phyloP scores from a whole-genome alignment of 352 stramenopile genomes.

The Phytophthora ohioensis region DNA sequence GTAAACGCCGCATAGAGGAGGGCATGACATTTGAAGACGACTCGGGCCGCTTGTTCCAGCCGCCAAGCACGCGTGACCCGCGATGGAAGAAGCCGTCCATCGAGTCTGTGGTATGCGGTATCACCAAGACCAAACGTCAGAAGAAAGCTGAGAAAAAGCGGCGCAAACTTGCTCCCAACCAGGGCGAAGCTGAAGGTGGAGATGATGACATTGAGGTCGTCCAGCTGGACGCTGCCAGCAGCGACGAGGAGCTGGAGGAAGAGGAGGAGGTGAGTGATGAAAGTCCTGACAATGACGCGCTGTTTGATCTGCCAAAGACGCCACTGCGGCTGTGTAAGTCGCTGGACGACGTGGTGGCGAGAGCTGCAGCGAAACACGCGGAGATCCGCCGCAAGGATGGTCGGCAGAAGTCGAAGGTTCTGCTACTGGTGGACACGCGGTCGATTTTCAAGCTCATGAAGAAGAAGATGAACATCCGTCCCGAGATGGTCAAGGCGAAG shows the following conservation, averaged over 20 bases:
- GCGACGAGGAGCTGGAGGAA: slow-evolving; percentile 28
- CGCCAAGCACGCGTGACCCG: slow-evolving; percentile 71
- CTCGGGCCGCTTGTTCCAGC: slow-evolving; percentile 75
- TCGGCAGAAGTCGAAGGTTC: slow-evolving; percentile 73
- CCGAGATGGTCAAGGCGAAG: slow-evolving; percentile 61
- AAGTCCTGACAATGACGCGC: slow-evolving; percentile 8
- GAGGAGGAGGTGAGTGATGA: slow-evolving; percentile 32
- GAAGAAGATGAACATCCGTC: slow-evolving; percentile 63
- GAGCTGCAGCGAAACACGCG: slow-evolving; percentile 50
- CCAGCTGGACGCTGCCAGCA: slow-evolving; percentile 14
- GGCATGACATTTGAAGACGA: slow-evolving; percentile 74
- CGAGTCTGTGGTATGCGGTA: slow-evolving; percentile 44
- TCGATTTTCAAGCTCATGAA: slow-evolving; percentile 72
- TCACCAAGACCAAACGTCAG: slow-evolving; percentile 44
- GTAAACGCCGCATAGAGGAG: slow-evolving; percentile 71
- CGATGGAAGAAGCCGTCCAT: slow-evolving; percentile 78
- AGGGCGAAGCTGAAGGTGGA: slow-evolving; percentile 22
- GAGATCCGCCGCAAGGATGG: slow-evolving; percentile 66
- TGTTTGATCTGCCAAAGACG: slow-evolving; percentile 39
- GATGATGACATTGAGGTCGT: slow-evolving; percentile 43
- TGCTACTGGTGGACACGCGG: slow-evolving; percentile 62
- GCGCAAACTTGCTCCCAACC: slow-evolving; percentile 45
- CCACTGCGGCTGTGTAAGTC: slow-evolving; percentile 54
- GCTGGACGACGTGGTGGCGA: slow-evolving; percentile 58
- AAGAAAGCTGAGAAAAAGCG: slow-evolving; percentile 45